Conservation (phyloP, 164 flowering plant species). For the Brasenia schreberi region DNA sequence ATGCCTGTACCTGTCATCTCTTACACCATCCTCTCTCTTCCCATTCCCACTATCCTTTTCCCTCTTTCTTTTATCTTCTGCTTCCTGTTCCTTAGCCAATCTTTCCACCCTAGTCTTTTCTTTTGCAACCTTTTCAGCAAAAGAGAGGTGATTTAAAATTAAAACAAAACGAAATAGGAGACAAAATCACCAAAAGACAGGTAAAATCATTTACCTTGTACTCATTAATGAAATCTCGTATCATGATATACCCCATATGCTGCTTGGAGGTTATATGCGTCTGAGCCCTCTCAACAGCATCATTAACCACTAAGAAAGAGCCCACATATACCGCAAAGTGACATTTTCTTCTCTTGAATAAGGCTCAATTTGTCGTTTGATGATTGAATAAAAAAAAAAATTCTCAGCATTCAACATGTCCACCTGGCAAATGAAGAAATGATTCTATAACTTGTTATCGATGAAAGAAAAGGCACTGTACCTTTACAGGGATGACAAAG, state of each 20-base stretch:
- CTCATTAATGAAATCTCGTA: conserved; percentile 78
- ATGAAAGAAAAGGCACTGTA: not conserved
- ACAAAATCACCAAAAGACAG: not conserved
- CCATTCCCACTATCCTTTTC: conserved; percentile 63
- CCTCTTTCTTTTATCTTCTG: conserved; percentile 73
- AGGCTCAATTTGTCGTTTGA: conserved; percentile 57
- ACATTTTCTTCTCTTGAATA: conserved; percentile 96
- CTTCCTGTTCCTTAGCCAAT: conserved; percentile 76
- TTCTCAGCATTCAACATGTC: conserved; percentile 77
- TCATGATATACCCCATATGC: conserved; percentile 97
- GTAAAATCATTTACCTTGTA: conserved; percentile 37
- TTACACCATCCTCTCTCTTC: conserved; percentile 42
- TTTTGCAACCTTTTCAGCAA: conserved; percentile 50
- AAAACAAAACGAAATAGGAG: not conserved
- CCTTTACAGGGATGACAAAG: not conserved
- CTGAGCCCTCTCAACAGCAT: conserved; percentile 93
- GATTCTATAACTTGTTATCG: not conserved
- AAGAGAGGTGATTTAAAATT: not conserved
- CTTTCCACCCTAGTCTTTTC: conserved; percentile 87
- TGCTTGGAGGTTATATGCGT: conserved; percentile 97
- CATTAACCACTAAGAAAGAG: conserved; percentile 93
- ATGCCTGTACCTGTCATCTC: conserved; percentile 54
- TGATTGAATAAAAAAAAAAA: conserved; percentile 41
- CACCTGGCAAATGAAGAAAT: conserved; percentile 36
- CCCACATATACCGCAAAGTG: conserved; percentile 95